Evolutionary conservation across 2,329 filamentous ascomycete genomes (phyloP).

Genomic region (Penicillium sp.): DNA sequence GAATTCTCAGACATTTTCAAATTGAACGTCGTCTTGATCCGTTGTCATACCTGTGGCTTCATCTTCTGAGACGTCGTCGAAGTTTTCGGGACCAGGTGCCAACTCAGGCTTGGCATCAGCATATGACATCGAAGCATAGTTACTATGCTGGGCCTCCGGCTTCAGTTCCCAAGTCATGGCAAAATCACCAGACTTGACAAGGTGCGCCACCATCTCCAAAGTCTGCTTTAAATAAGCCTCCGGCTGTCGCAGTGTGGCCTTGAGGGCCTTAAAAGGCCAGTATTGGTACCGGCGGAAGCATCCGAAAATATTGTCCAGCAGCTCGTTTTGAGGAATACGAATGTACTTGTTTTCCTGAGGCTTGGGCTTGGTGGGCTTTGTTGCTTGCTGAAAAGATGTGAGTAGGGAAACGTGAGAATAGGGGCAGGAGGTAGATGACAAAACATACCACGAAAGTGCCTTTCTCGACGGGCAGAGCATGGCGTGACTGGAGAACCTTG

Average conservation of each 20-base stretch:
- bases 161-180: constrained; percentile 82
- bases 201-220: constrained; percentile 74
- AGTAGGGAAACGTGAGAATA: constrained; percentile 16
- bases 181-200: constrained; percentile 80
- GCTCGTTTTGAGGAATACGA: constrained; percentile 82
- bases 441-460: constrained; percentile 45
- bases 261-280: constrained; percentile 89
- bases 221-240: constrained; percentile 89
- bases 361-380: constrained; percentile 53
- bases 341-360: constrained; percentile 77
- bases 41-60: constrained; percentile 54
- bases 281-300: constrained; percentile 84
- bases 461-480: constrained; percentile 45
- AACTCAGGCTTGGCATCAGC: constrained; percentile 53
- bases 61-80: constrained; percentile 53
- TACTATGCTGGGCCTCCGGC: constrained; percentile 61
- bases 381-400: constrained; percentile 39
- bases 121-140: constrained; percentile 43
- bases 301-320: constrained; percentile 78
- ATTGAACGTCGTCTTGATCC: constrained; percentile 65
- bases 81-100: constrained; percentile 47
- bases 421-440: background rate
- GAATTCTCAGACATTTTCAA: constrained; percentile 66
- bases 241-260: constrained; percentile 74
- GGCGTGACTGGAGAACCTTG: constrained; percentile 59